Evolutionary conservation across 164 flowering plant genomes (phyloP).

Genomic region (Vitis vinifera): ASM3070453v1 NC_081805.1:9749501-9750000

Average conservation of each 20-base stretch:
- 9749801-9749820: neutral
- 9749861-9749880: conserved; percentile 78
- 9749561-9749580: neutral
- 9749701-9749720: neutral
- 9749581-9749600: neutral
- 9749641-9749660: neutral
- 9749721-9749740: neutral
- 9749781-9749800: neutral
- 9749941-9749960: conserved; percentile 89
- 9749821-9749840: conserved; percentile 81
- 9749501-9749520: conserved; percentile 15
- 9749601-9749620: neutral
- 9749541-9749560: neutral
- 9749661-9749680: neutral
- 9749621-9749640: neutral
- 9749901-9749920: conserved; percentile 90
- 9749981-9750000: conserved; percentile 33
- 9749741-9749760: neutral
- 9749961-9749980: conserved; percentile 97
- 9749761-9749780: neutral
- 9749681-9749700: neutral
- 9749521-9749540: neutral
- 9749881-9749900: conserved; percentile 74
- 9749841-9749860: conserved; percentile 71
- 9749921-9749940: conserved; percentile 97